Percentiles rank a stretch among this genome's conserved stretches.
phyloP scores from a whole-genome alignment of 495 filamentous ascomycete species.

The Aspergillus biplanus region DNA sequence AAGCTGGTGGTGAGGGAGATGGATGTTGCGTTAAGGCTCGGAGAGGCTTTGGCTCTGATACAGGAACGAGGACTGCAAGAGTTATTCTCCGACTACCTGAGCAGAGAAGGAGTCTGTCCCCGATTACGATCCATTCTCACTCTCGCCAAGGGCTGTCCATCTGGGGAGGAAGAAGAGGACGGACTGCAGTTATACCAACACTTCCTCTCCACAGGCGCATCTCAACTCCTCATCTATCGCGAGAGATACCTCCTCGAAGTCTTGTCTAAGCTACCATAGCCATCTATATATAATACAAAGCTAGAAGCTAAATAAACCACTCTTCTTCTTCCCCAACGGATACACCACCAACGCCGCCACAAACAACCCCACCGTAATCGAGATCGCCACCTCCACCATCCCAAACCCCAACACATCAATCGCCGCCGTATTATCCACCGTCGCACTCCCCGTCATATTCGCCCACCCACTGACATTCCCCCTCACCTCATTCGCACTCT shows the following conservation, averaged over 20 bases:
- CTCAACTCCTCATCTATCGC: conserved; percentile 38
- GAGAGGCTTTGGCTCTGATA: too few relatives aligned
- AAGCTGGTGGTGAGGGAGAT: not conserved
- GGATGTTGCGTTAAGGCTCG: too few relatives aligned
- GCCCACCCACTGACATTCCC: too few relatives aligned
- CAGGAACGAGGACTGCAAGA: too few relatives aligned
- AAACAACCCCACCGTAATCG: conserved; percentile 87
- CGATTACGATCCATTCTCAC: too few relatives aligned
- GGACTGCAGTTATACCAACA: conserved; percentile 28
- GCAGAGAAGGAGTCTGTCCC: too few relatives aligned
- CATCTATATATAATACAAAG: not conserved
- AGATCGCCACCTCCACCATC: conserved; percentile 84
- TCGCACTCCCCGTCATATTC: too few relatives aligned
- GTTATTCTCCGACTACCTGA: too few relatives aligned
- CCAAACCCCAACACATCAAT: conserved; percentile 33
- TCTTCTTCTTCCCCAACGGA: conserved; percentile 83
- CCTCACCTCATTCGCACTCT: conserved; percentile 73
- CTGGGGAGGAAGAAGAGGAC: not conserved
- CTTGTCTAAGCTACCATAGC: not conserved
- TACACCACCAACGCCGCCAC: conserved; percentile 85
- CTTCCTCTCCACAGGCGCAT: conserved; percentile 35
- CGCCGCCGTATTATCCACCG: too few relatives aligned
- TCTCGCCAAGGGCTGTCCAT: too few relatives aligned
- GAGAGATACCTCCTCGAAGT: conserved; percentile 49
- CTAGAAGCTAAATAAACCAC: conserved; percentile 85